Base-by-base conservation (phyloP, 495 filamentous ascomycete species). In the Daldinia childiae region DNA sequence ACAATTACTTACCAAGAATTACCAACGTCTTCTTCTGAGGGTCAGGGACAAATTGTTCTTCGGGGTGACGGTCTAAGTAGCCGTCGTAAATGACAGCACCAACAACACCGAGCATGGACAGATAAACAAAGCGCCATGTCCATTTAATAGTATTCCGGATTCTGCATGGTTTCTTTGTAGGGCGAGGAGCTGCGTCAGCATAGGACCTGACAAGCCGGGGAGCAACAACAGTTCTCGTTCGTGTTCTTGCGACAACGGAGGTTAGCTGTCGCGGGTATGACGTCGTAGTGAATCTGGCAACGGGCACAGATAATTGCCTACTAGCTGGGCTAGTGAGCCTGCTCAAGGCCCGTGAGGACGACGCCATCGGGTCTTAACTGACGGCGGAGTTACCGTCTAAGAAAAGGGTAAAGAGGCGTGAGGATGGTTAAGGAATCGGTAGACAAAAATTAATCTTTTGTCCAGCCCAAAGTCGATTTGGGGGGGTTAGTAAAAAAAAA, bases 11-110 rank as follows among this genome's bases (percentile, higher is more conserved):
- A 97, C 95, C 95, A 41, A 99, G 87, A 76, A 99, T 89, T 15
- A 99, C 96, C 30, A 99, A 86, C 21, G 94, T 99, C 87, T 98
- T 98, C 92, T 98, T 99, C 58, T 76, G 81, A 65, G 94, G 90
- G 82, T 97, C 93, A 30, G 93, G 90, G 62, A 88, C 86, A 41
- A 85, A 80, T 83, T 98, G 95, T 34, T 95, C 91, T 17, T 86
- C 86, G 6, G 95, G 95, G 79, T 94, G 87, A 64, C 93, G 89
- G 70, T 91, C 88, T 32, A 87, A 81, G 79, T 93, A 97, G 78
- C 98, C 91, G 72, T 87, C 88, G 79, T 93, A 97, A 60, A 88
- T 90, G 58, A 95, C 79, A 68, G 89, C 91, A 52, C 82, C 92
- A 39, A 90, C 77, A 59, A 92, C 86, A 68, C 82, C 89, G 64